These are phyloP conservation scores for Fusarium anguioides DNA, from an alignment of 2,329 filamentous ascomycete species.

Conservation along the genomic window DNA sequence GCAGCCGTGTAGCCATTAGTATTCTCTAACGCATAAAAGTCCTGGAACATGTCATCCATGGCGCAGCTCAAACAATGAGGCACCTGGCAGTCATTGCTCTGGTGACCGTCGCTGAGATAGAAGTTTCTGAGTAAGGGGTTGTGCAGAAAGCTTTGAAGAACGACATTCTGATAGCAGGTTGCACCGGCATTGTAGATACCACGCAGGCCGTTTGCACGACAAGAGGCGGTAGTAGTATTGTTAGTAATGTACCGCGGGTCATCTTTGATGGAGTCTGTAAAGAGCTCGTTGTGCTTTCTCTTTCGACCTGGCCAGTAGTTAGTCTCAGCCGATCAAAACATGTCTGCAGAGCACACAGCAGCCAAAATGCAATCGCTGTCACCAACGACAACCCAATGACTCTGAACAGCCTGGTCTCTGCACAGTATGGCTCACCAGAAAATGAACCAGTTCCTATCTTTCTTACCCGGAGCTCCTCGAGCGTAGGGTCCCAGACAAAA, in stretches of 20 bases:
- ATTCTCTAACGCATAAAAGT: slow-evolving; percentile 77
- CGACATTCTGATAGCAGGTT: slow-evolving; percentile 97
- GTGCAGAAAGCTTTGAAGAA: slow-evolving; percentile 92
- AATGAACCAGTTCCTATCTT: slow-evolving; percentile 76
- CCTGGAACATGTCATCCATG: slow-evolving; percentile 79
- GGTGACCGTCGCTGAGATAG: slow-evolving; percentile 91
- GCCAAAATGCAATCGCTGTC: not conserved
- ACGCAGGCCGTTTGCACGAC: slow-evolving; percentile 86
- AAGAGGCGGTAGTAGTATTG: slow-evolving; percentile 84
- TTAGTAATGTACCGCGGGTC: slow-evolving; percentile 80
- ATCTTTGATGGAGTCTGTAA: slow-evolving; percentile 72
- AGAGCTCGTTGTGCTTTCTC: slow-evolving; percentile 78
- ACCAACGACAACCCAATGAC: not conserved
- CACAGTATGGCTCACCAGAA: slow-evolving; percentile 60
- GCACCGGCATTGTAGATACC: slow-evolving; percentile 98
- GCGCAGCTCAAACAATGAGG: slow-evolving; percentile 74
- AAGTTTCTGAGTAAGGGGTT: slow-evolving; percentile 92
- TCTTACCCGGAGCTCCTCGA: slow-evolving; percentile 78
- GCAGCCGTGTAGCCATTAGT: slow-evolving; percentile 92
- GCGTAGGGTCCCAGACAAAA: slow-evolving; percentile 82
- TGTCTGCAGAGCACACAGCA: not conserved
- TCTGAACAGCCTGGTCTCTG: not conserved
- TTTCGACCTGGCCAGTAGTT: slow-evolving; percentile 66
- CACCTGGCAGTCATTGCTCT: slow-evolving; percentile 75
- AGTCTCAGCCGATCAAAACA: not conserved